Base-by-base conservation (phyloP, 352 stramenopile species). In the Phytophthora pluvialis region DNA sequence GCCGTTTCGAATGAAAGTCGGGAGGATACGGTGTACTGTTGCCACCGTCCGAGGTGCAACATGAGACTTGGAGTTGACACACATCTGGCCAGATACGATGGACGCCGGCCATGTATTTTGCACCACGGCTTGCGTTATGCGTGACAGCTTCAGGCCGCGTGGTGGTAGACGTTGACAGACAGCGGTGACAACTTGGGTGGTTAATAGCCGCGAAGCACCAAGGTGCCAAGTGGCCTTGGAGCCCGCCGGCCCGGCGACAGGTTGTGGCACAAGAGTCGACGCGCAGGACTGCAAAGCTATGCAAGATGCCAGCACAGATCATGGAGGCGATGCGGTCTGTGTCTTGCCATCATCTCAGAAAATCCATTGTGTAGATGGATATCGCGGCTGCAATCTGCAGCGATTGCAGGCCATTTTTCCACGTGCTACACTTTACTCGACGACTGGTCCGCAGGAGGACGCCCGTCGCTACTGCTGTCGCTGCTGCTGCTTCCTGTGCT, bases 401-500 rank as follows among this genome's bases (percentile, higher is more conserved):
- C 48, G 49, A 51, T 16, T 32, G 31, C 29, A 7, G 1, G 33
- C 25, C 35, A 48, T 53, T 26, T 53, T 26, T 33, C 44, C 48
- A 38, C 21, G 48, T 49, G 45, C 29, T 61, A 43, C 18, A 57
- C 33, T 49, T 59, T 65, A 60, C 58, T 48, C 32, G 46, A 56
- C n/a, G n/a, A 32, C 39, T 38, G 28, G 25, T 33, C 42, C 21
- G 42, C 10, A n/a, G 31, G 5, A 3, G 31, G 31, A 35, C 31
- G 31, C 21, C 21, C 47, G 47, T 29, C 16, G 26, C 28, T 61
- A 53, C 40, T 60, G 31, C 32, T 56, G 46, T 48, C 48, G 66
- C 44, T 64, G 21, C 44, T 64, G 67, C 58, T 72, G 65, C 55
- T 78, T 78, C 28, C 64, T 71, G 11, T 64, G 59, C 21, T 77